Base-by-base conservation (phyloP, 768 basidiomycete genomes). In the Hygrocybe coccinea region DNA sequence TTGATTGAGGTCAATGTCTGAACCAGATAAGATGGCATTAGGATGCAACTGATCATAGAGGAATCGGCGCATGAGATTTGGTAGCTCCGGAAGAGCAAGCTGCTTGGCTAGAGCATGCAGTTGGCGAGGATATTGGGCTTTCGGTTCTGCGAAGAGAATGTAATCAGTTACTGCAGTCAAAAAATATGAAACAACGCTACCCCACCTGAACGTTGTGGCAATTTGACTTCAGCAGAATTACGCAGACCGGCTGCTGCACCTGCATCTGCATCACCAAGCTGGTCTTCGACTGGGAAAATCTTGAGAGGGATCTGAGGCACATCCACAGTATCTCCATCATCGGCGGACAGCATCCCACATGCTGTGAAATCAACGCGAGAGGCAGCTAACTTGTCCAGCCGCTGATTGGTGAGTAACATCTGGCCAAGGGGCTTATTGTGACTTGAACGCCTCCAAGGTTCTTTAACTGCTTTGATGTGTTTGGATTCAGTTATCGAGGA, bases 1-100 rank as follows among this genome's bases (percentile, higher is more conserved):
- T 19, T 61, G 29, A 25, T 61, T 47, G 3, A 62, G 47, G 19
- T 60, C 53, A 24, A 65, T 48, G 24, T 59, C 46, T 3, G 25
- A 22, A 3, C 45, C 56, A 29, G 57, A 43, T 24, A 46, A 9
- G 15, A 50, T 12, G 21, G 46, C 43, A 50, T 65, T 44, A 8
- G 61, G 59, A 48, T 70, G 15, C 9, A 63, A 33, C 41, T 67
- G 61, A 14, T 62, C 59, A 35, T 62, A 65, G 22, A 73, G 62
- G 46, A 69, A 72, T 2, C 56, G 63, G 14, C 56, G 58, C 1
- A 65, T 54, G n/a, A 68, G 62, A 1, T 55, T 21, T 0, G 53
- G 60, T 19, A 71, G 64, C 6, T 49, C 19, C 1, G 66, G 69
- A 17, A 22, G 41, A 11, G 24, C 44, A 45, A 46, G 50, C 10